phyloP scores from a whole-genome alignment of 768 basidiomycete genomes.

The Mycena leptocephala region DNA sequence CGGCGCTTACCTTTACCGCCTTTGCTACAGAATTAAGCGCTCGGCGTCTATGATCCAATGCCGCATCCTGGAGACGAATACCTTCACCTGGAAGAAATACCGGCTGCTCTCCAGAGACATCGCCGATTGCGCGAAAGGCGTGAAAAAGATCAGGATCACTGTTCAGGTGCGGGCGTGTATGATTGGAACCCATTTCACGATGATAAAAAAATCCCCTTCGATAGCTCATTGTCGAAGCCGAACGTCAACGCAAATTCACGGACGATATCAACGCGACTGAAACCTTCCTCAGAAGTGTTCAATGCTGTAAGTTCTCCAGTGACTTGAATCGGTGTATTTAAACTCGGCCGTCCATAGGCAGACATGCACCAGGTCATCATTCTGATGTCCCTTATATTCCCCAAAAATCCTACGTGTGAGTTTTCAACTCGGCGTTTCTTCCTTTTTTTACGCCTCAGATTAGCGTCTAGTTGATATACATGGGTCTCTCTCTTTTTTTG shows the following conservation, averaged over 20 bases:
- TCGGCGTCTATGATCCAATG: not conserved
- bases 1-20: not conserved
- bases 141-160: not conserved
- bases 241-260: constrained; percentile 3
- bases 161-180: constrained; percentile 5
- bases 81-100: constrained; percentile 16
- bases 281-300: not conserved
- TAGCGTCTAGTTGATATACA: too few relatives aligned
- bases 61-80: not conserved
- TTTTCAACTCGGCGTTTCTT: too few relatives aligned
- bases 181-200: not conserved
- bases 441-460: too few relatives aligned
- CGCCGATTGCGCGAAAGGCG: not conserved
- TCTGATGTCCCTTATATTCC: too few relatives aligned
- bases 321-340: too few relatives aligned
- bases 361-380: too few relatives aligned
- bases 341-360: too few relatives aligned
- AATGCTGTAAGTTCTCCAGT: too few relatives aligned
- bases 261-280: constrained; percentile 4
- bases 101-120: constrained; percentile 1
- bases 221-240: constrained; percentile 12
- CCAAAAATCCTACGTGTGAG: too few relatives aligned
- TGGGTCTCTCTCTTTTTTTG: too few relatives aligned
- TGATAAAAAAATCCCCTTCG: not conserved
- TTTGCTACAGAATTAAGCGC: not conserved